Conservation (phyloP, 345 rosid genomes). For the Eucalyptus shirleyi region DNA sequence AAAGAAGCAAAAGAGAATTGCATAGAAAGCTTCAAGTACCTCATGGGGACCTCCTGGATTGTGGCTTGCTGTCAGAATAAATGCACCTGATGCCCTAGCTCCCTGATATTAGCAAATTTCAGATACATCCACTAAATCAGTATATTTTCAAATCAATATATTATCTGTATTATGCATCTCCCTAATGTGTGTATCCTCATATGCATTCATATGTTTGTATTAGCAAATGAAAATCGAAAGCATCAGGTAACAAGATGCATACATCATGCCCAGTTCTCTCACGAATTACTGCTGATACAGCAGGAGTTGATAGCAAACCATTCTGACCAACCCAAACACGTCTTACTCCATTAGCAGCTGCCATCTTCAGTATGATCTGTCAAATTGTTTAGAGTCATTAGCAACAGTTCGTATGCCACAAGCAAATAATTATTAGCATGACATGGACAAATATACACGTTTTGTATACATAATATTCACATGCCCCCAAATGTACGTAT, state of each 20-base stretch:
- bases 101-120: conserved; percentile 35
- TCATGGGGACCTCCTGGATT: conserved; percentile 99
- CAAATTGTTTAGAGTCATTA: background rate
- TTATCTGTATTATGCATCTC: background rate
- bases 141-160: background rate
- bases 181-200: background rate
- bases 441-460: background rate
- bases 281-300: conserved; percentile 94
- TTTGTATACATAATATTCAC: background rate
- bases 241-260: conserved; percentile 4
- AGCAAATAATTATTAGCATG: background rate
- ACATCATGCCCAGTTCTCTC: conserved; percentile 88
- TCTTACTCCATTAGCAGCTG: conserved; percentile 93
- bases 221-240: background rate
- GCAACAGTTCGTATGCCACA: background rate
- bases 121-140: background rate
- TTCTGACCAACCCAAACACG: conserved; percentile 95
- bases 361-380: conserved; percentile 78
- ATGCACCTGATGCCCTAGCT: conserved; percentile 83
- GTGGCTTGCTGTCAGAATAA: conserved; percentile 98
- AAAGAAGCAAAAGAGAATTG: background rate
- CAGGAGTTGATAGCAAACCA: conserved; percentile 95
- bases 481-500: background rate
- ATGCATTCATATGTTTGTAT: background rate
- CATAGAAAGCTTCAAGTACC: conserved; percentile 15